Evolutionary conservation across 106 monocot species (phyloP).

Genomic region (Acanthochlamys bracteata): DNA sequence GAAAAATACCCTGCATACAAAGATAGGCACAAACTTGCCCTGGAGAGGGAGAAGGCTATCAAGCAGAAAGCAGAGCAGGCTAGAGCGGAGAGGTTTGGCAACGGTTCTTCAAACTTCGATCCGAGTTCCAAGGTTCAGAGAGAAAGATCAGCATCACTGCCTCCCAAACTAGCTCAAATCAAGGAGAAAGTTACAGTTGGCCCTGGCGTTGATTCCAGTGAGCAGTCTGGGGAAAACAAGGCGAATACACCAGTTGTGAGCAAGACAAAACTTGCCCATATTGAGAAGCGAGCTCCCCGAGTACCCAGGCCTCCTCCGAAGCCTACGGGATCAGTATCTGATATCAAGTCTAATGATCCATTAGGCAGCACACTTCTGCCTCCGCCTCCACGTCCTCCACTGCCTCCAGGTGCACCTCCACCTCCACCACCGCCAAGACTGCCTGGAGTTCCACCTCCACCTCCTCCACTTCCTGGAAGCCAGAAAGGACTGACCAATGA

Average conservation of each 20-base stretch:
- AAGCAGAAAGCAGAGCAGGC: conserved; percentile 88
- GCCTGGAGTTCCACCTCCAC: conserved; percentile 28
- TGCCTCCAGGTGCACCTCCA: conserved; percentile 23
- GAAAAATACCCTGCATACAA: conserved; percentile 92
- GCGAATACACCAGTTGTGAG: conserved; percentile 37
- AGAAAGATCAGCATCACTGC: conserved; percentile 27
- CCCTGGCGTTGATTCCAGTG: conserved; percentile 8
- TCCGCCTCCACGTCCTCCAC: conserved; percentile 26
- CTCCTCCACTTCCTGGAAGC: conserved; percentile 55
- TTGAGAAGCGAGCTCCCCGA: conserved; percentile 80
- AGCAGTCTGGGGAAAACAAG: conserved; percentile 25
- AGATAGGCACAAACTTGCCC: conserved; percentile 82
- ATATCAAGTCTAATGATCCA: conserved; percentile 9
- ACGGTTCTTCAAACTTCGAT: conserved; percentile 12
- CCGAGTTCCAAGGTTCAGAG: conserved; percentile 19
- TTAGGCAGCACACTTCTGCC: conserved; percentile 21
- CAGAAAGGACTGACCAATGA: conserved; percentile 30
- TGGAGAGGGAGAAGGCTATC: conserved; percentile 78
- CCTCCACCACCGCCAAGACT: conserved; percentile 34
- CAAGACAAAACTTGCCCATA: conserved; percentile 73
- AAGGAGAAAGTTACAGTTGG: conserved; percentile 68
- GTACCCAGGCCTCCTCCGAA: conserved; percentile 71
- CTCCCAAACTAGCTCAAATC: conserved; percentile 65
- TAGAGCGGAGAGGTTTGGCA: conserved; percentile 57
- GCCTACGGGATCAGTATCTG: conserved; percentile 10